These are phyloP conservation scores for Ophiostoma novo-ulmi DNA, from an alignment of 2,329 filamentous ascomycete genomes.

Conservation along the genomic window DNA sequence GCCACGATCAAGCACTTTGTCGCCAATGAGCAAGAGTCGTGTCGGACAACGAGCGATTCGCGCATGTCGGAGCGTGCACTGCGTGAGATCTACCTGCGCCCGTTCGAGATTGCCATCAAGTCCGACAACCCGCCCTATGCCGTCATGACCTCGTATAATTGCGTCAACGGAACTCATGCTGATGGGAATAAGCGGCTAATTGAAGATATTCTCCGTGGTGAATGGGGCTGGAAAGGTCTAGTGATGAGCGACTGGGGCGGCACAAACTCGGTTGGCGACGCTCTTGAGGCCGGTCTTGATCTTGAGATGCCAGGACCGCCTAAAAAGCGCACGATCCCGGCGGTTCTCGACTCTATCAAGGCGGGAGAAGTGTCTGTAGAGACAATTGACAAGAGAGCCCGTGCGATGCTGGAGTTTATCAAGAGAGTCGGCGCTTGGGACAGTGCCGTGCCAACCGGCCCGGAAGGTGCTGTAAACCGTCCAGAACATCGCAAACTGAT, in stretches of 20 bases:
- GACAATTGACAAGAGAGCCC: neutral
- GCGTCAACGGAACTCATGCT: conserved; percentile 58
- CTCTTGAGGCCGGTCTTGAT: conserved; percentile 52
- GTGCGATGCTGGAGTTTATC: conserved; percentile 3
- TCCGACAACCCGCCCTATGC: conserved; percentile 61
- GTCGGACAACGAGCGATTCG: conserved; percentile 60
- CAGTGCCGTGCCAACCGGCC: neutral
- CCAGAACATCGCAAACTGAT: conserved; percentile 56
- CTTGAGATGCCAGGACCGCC: conserved; percentile 54
- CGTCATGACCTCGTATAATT: conserved; percentile 63
- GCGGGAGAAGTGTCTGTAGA: neutral
- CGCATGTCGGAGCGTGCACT: conserved; percentile 60
- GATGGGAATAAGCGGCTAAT: conserved; percentile 52
- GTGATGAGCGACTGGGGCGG: conserved; percentile 58
- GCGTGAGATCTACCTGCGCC: conserved; percentile 66
- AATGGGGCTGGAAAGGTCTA: conserved; percentile 57
- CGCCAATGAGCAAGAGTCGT: conserved; percentile 69
- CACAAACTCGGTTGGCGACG: conserved; percentile 50
- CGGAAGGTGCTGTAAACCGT: neutral
- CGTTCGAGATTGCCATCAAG: conserved; percentile 66
- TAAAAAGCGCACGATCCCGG: neutral
- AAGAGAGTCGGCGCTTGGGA: conserved; percentile 15
- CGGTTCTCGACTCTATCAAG: neutral
- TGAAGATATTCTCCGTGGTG: conserved; percentile 52
- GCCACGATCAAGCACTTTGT: conserved; percentile 43